These are phyloP conservation scores for Oropetium thomaeum DNA, from an alignment of 176 grass and related monocot genomes.

Conservation along the genomic window DNA sequence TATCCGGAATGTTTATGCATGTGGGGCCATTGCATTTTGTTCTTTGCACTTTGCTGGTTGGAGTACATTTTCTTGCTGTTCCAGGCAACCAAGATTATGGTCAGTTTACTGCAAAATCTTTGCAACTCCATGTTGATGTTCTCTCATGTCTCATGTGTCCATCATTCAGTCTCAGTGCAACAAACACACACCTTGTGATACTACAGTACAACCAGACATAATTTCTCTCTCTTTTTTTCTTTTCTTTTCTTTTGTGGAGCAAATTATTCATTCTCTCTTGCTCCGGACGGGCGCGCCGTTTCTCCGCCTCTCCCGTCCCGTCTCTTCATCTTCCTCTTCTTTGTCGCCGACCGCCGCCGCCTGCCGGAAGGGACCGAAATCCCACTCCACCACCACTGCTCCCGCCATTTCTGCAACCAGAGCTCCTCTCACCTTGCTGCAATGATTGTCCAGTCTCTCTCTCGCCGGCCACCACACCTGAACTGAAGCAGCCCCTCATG, in stretches of 20 bases:
- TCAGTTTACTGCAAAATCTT: background rate
- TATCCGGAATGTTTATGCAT: background rate
- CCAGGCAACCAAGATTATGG: background rate
- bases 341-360: background rate
- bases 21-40: background rate
- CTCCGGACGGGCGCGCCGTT: slow-evolving; percentile 27
- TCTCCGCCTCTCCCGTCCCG: slow-evolving; percentile 2
- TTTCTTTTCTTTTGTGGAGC: background rate
- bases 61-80: too few species aligned
- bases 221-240: background rate
- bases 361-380: background rate
- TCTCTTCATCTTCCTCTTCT: background rate
- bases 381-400: background rate
- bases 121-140: background rate
- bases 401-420: background rate
- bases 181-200: background rate
- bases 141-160: too few species aligned
- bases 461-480: background rate
- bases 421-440: background rate
- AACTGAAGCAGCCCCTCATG: slow-evolving; percentile 11
- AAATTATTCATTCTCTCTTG: background rate
- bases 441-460: slow-evolving; percentile 10
- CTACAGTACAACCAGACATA: background rate
- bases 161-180: too few species aligned
- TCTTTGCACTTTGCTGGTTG: background rate